Conservation (phyloP, 108 stramenopile species). For the Hondaea fermentalgiana region DNA sequence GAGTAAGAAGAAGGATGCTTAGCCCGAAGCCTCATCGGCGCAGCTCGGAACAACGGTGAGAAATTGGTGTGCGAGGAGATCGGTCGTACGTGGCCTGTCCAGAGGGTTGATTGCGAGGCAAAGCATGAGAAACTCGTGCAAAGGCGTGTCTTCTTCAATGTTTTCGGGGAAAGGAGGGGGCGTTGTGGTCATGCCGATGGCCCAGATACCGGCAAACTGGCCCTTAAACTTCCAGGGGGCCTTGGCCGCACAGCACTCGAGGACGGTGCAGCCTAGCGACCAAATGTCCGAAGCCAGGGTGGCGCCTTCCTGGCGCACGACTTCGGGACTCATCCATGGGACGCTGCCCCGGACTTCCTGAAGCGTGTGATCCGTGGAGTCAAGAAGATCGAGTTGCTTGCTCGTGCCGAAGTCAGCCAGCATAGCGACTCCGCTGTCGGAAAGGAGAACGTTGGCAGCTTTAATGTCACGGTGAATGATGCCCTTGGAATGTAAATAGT, state of each 20-base stretch:
- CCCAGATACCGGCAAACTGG: neutral
- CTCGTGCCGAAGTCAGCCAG: neutral
- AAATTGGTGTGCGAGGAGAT: neutral
- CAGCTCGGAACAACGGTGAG: neutral
- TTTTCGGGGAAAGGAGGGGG: neutral
- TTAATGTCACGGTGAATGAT: slow-evolving; percentile 52
- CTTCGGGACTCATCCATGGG: neutral
- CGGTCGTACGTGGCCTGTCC: neutral
- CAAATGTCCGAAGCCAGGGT: neutral
- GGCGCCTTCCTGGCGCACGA: neutral
- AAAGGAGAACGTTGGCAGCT: slow-evolving; percentile 44
- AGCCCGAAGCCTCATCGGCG: too few species aligned
- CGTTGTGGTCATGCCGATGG: neutral
- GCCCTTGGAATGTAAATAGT: slow-evolving; percentile 33
- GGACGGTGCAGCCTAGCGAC: slow-evolving; percentile 6
- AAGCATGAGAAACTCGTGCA: neutral
- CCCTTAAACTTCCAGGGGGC: neutral
- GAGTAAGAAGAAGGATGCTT: too few species aligned
- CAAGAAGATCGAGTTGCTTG: neutral
- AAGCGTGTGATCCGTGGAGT: neutral
- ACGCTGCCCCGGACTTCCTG: neutral
- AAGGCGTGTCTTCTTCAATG: neutral
- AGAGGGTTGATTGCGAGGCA: neutral
- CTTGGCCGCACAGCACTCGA: neutral
- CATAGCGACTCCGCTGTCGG: neutral